Evolutionary conservation across 257 asterid species (phyloP).

Genomic region (Solanum stenotomum): DNA sequence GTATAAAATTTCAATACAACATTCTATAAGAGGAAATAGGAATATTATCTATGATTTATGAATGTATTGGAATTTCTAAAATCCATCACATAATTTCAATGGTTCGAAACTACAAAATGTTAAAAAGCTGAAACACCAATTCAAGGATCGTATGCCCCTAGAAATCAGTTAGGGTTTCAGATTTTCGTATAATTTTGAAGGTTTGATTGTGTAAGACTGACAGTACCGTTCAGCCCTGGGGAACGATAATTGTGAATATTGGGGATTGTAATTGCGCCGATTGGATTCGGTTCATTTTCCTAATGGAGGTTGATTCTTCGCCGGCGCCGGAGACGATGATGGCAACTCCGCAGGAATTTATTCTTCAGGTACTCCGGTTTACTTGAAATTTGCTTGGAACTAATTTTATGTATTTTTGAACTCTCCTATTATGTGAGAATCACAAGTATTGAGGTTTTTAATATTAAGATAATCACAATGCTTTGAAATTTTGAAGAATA

Average conservation of each 20-base stretch:
- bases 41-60: background rate
- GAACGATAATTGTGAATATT: background rate
- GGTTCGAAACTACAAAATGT: background rate
- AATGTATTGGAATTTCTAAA: background rate
- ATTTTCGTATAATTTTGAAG: background rate
- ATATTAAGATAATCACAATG: background rate
- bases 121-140: background rate
- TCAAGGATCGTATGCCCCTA: background rate
- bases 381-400: background rate
- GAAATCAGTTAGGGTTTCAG: background rate
- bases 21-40: background rate
- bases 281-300: constrained; percentile 41
- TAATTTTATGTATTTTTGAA: background rate
- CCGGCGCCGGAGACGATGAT: background rate
- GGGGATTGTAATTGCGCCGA: constrained; percentile 28
- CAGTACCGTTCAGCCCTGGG: background rate
- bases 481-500: background rate
- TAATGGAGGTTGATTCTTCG: constrained; percentile 63
- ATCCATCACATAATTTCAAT: background rate
- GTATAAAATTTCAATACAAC: too few relatives aligned
- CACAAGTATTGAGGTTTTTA: background rate
- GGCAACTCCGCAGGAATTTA: constrained; percentile 30
- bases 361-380: constrained; percentile 37
- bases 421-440: background rate
- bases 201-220: background rate